Base-by-base conservation (phyloP, 2,329 filamentous ascomycete species). In the Verruconis gallopava region DNA sequence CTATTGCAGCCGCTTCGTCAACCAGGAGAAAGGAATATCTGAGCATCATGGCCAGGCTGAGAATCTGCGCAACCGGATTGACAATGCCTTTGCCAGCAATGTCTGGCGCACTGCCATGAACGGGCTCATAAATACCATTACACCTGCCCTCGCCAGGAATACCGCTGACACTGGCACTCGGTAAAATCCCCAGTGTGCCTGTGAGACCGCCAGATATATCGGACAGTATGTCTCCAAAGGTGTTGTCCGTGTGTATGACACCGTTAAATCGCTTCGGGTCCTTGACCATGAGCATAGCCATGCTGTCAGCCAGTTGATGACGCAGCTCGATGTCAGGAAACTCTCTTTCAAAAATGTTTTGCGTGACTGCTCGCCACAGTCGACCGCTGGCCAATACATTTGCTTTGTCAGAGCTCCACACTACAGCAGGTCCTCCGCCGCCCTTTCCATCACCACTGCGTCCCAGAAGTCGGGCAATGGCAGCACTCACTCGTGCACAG, bases 361-460 rank as follows among this genome's bases (percentile, higher is more conserved):
- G 53, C 0, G 64, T 65, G 3, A 64, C 62, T 11, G 59, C 53
- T 3, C 69, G 53, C 69, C 69, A 72, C 3, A 72, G 61, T 2
- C 69, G 55, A 3, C 64, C 62, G 37, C 59, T 69, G 1, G 69
- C 69, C 5, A 73, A 60, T 6, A 72, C 68, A 45, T 72, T 72
- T 33, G 67, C 68, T 53, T 73, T 72, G 53, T 73, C 69, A 1
- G 60, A 61, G 44, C 63, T 67, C 59, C 62, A 67, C 1, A 71
- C 68, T 2, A 60, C 51, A 1, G 61, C 56, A 11, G 65, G 61
- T 5, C 34, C 34, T 33, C 38, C 38, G 30, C 22, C 5, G 12
- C 21, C 38, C 25, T 40, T 22, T 30, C 9, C 9, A 30, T 30
- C 25, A n/a, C 25, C n/a, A 9, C 6, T 9, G 6, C 53, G 50